Conservation (phyloP, 352 stramenopile species). For the Globisporangium cylindrosporum region DNA sequence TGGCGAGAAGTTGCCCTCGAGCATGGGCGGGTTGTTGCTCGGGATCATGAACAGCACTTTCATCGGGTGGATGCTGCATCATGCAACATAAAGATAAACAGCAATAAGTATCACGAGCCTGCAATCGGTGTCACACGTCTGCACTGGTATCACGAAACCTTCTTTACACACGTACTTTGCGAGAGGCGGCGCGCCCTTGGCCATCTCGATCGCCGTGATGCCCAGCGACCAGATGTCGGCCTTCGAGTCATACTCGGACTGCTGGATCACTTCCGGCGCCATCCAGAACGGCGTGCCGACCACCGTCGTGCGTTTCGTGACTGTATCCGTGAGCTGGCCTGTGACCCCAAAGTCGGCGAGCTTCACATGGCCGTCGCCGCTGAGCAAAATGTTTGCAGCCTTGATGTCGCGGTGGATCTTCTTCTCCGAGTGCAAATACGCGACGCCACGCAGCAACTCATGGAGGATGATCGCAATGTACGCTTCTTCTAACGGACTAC, state of each 20-base stretch:
- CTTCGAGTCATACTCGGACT: constrained; percentile 94
- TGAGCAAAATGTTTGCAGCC: constrained; percentile 79
- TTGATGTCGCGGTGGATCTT: constrained; percentile 88
- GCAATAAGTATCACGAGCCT: not conserved
- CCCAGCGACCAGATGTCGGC: constrained; percentile 98
- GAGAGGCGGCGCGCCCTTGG: constrained; percentile 94
- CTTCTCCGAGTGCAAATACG: constrained; percentile 79
- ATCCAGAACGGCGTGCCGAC: constrained; percentile 99
- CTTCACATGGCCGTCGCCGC: constrained; percentile 76
- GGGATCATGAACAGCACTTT: constrained; percentile 99
- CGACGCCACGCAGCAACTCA: constrained; percentile 65
- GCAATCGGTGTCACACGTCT: not conserved
- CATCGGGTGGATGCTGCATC: constrained; percentile 95
- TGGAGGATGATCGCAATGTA: constrained; percentile 85
- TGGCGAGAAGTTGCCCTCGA: constrained; percentile 76
- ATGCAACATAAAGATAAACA: not conserved
- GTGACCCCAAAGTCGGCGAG: constrained; percentile 88
- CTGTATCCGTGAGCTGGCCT: constrained; percentile 94
- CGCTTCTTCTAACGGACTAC: constrained; percentile 65
- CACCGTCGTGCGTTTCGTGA: constrained; percentile 97
- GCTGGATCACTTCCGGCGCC: constrained; percentile 86
- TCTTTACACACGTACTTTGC: constrained; percentile 49
- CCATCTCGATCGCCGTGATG: constrained; percentile 99
- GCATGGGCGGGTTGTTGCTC: constrained; percentile 86
- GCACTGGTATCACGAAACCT: not conserved